A percentile compares a stretch with the other conserved stretches of the same genome.
phyloP scores from a whole-genome alignment of 352 stramenopile genomes.

The Pythium rishiriense region DNA sequence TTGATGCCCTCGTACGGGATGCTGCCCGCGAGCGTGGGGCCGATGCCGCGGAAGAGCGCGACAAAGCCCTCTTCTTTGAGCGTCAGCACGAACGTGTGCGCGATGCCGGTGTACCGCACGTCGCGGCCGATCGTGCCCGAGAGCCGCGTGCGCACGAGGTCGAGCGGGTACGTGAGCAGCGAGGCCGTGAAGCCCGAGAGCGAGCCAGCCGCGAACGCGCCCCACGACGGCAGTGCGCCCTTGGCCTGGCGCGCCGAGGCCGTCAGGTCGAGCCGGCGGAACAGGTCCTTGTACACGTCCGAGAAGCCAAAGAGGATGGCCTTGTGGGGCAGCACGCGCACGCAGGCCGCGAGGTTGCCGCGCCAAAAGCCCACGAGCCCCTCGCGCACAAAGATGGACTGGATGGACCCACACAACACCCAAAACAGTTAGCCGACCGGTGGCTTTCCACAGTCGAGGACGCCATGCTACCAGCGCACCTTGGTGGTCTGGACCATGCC shows the following conservation, averaged over 20 bases:
- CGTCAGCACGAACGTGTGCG: conserved; percentile 65
- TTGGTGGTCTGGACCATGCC: conserved; percentile 74
- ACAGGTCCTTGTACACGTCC: conserved; percentile 85
- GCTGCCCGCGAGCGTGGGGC: conserved; percentile 63
- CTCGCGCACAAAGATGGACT: conserved; percentile 55
- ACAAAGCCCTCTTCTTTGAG: conserved; percentile 66
- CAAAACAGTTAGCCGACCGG: too few relatives aligned
- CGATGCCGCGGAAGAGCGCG: conserved; percentile 71
- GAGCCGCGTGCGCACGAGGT: conserved; percentile 81
- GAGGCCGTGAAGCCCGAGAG: conserved; percentile 83
- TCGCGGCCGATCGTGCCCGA: conserved; percentile 70
- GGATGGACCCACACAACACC: too few relatives aligned
- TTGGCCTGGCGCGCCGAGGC: conserved; percentile 16
- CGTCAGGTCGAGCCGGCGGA: conserved; percentile 33
- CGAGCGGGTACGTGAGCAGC: conserved; percentile 85
- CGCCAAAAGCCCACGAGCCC: conserved; percentile 72
- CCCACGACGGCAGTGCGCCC: conserved; percentile 44
- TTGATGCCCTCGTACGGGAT: conserved; percentile 85
- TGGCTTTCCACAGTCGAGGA: too few relatives aligned
- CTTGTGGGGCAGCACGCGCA: conserved; percentile 81
- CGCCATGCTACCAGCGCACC: too few relatives aligned
- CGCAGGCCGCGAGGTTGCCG: conserved; percentile 71
- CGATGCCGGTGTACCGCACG: conserved; percentile 71
- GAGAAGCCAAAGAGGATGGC: conserved; percentile 83
- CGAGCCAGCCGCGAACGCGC: conserved; percentile 68